These are phyloP conservation scores for Ampelocalamus luodianensis DNA, from an alignment of 176 grass and related monocot genomes.

Conservation along the genomic window DNA sequence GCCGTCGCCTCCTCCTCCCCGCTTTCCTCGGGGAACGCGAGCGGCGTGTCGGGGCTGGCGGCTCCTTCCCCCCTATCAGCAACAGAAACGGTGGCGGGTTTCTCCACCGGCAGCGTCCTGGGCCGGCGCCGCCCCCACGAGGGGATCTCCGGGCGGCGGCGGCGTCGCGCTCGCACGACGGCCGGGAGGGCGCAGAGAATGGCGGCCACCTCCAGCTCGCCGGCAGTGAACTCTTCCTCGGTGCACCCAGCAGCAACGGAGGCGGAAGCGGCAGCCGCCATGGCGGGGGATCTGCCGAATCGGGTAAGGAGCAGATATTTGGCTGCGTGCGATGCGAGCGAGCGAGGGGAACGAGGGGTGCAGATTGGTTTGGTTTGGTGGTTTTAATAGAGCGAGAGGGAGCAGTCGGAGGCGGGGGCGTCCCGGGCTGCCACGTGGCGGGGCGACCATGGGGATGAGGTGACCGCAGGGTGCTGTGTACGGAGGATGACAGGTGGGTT, in stretches of 20 bases:
- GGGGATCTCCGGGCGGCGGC: conserved; percentile 36
- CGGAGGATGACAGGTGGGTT: conserved; percentile 36
- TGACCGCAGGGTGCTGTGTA: not conserved
- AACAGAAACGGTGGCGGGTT: not conserved
- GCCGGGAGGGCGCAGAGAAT: conserved; percentile 39
- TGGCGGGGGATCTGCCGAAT: not conserved
- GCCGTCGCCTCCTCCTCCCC: not conserved
- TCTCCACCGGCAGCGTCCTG: not conserved
- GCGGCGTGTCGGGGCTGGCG: conserved; percentile 60
- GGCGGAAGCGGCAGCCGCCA: conserved; percentile 15
- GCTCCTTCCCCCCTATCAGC: not conserved
- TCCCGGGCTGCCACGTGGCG: conserved; percentile 50
- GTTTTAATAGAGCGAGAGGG: conserved; percentile 42
- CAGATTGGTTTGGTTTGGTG: conserved; percentile 38
- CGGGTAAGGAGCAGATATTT: not conserved
- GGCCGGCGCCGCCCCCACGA: conserved; percentile 41
- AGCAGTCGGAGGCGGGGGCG: not conserved
- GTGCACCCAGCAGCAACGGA: not conserved
- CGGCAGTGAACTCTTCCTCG: not conserved
- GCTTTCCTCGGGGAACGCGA: conserved; percentile 40
- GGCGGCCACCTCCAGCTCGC: conserved; percentile 39
- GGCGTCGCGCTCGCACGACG: conserved; percentile 18
- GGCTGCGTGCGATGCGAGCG: not conserved
- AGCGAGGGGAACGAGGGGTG: not conserved
- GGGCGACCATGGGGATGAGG: conserved; percentile 36